A percentile compares a stretch with the other conserved stretches of the same genome.
Evolutionary conservation across 1,139 yeast genomes (phyloP).

Genomic region (Lodderomyces beijingensis): DNA sequence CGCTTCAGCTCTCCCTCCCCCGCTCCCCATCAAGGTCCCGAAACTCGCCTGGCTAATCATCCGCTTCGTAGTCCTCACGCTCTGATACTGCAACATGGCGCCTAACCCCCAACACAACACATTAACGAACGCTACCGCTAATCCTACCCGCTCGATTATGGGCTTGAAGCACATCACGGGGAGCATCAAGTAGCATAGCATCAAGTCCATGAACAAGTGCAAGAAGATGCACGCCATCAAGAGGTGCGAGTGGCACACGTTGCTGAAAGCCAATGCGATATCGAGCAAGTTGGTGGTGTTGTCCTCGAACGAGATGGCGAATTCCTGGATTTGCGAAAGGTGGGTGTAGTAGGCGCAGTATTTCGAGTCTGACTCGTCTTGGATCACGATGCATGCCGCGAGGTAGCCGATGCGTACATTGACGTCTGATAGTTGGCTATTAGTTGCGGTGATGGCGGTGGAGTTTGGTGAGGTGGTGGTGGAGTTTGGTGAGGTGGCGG

Average conservation of each 20-base stretch:
- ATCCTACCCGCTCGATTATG: conserved; percentile 25
- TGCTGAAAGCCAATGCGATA: conserved; percentile 39
- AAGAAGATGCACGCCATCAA: conserved; percentile 48
- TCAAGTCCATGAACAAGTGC: conserved; percentile 35
- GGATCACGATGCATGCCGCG: conserved; percentile 41
- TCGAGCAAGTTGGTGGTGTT: conserved; percentile 31
- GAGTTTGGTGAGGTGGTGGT: conserved; percentile 8
- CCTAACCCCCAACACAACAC: conserved; percentile 64
- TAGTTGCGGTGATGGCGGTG: conserved; percentile 1
- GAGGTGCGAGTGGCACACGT: conserved; percentile 51
- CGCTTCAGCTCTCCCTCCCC: conserved; percentile 53
- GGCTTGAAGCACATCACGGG: conserved; percentile 53
- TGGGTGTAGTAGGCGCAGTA: conserved; percentile 29
- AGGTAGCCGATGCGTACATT: conserved; percentile 47
- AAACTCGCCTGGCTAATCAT: conserved; percentile 51
- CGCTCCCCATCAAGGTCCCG: conserved; percentile 38
- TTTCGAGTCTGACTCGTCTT: conserved; percentile 16
- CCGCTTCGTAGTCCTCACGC: conserved; percentile 41
- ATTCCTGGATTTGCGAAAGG: conserved; percentile 16
- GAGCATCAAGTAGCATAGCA: conserved; percentile 39
- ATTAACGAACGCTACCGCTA: conserved; percentile 33
- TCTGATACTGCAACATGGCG: conserved; percentile 64
- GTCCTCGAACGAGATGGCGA: conserved; percentile 8
- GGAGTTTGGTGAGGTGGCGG: background rate
- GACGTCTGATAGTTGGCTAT: conserved; percentile 16